These are phyloP conservation scores for Curvularia verruculosa DNA, from an alignment of 2,329 filamentous ascomycete species.

Conservation along the genomic window DNA sequence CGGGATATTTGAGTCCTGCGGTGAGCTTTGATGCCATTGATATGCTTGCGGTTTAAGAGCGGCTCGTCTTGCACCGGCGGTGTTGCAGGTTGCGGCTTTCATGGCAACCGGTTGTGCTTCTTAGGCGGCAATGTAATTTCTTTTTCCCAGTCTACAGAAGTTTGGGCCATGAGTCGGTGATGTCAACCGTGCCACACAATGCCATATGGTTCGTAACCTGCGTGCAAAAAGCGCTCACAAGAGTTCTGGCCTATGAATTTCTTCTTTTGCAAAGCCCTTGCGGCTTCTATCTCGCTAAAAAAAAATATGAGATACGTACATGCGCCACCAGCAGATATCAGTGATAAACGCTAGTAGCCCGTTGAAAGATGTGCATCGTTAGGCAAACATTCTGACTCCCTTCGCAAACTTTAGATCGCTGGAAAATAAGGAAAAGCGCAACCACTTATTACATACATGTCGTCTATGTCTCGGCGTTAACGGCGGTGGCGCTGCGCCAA, in stretches of 20 bases:
- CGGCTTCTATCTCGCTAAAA: neutral
- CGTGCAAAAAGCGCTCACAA: too few species aligned
- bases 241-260: neutral
- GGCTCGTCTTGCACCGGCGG: neutral
- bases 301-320: neutral
- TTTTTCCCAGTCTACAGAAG: neutral
- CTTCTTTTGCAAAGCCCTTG: neutral
- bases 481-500: neutral
- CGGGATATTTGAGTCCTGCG: slow-evolving; percentile 29
- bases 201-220: neutral
- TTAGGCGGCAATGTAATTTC: neutral
- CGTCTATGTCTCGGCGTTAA: neutral
- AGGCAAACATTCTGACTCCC: neutral
- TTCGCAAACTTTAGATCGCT: neutral
- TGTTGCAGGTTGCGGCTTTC: neutral
- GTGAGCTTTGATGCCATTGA: slow-evolving; percentile 31
- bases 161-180: too few species aligned
- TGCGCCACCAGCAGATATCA: neutral
- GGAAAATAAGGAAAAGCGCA: neutral
- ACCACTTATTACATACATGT: neutral
- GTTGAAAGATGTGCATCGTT: neutral
- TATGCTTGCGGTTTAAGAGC: slow-evolving; percentile 18
- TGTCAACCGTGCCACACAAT: too few species aligned
- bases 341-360: neutral
- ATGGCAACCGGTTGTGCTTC: neutral